phyloP scores from a whole-genome alignment of 805 yeast genomes.

The Isabelozyma rhagii region DNA sequence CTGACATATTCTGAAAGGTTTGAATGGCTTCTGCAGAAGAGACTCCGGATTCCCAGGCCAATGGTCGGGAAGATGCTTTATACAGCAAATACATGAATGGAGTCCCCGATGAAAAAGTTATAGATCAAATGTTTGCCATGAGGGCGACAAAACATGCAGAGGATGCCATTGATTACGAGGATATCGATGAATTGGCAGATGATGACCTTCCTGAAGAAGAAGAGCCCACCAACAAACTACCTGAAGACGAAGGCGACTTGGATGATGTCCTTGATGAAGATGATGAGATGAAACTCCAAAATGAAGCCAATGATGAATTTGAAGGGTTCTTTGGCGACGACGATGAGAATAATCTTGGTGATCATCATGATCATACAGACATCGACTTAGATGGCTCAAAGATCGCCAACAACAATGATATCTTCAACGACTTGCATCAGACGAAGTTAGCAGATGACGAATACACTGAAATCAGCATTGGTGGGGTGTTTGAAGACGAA shows the following conservation, averaged over 20 bases:
- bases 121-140: slow-evolving; percentile 36
- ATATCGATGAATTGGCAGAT: slow-evolving; percentile 91
- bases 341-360: slow-evolving; percentile 11
- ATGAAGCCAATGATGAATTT: slow-evolving; percentile 35
- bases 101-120: slow-evolving; percentile 35
- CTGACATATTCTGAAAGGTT: too few relatives aligned
- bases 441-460: slow-evolving; percentile 17
- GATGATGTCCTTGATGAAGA: slow-evolving; percentile 16
- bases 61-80: slow-evolving; percentile 9
- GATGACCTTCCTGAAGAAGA: slow-evolving; percentile 54
- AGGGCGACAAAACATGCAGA: slow-evolving; percentile 67
- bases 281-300: slow-evolving; percentile 21
- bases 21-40: slow-evolving; percentile 1
- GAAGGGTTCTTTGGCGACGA: slow-evolving; percentile 38
- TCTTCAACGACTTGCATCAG: slow-evolving; percentile 13
- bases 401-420: slow-evolving; percentile 15
- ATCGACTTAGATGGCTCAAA: slow-evolving; percentile 14
- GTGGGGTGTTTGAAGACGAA: slow-evolving; percentile 14
- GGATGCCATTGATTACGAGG: slow-evolving; percentile 92
- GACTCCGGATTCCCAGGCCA: neutral
- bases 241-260: slow-evolving; percentile 8
- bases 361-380: slow-evolving; percentile 6
- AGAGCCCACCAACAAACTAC: slow-evolving; percentile 6
- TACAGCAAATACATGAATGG: slow-evolving; percentile 14
- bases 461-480: slow-evolving; percentile 18